Evolutionary conservation across 2,329 filamentous ascomycete genomes (phyloP).

Genomic region (Arthrinium phaeospermum): DNA sequence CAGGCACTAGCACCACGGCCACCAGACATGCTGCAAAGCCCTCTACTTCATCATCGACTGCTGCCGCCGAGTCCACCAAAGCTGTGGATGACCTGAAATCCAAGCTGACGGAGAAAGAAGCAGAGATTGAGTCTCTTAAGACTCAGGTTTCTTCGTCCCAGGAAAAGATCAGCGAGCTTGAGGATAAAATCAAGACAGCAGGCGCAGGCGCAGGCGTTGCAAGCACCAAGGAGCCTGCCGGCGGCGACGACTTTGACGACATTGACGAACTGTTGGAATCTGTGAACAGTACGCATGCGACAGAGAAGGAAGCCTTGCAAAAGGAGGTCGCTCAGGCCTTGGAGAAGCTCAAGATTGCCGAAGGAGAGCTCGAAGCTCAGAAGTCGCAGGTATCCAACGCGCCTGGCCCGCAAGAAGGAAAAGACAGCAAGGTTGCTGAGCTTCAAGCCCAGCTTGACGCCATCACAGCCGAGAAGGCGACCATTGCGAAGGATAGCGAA

Average conservation of each 20-base stretch:
- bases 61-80: conserved; percentile 53
- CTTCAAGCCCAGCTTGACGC: conserved; percentile 58
- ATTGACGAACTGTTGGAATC: conserved; percentile 31
- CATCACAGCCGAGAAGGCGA: conserved; percentile 48
- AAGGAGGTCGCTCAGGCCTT: conserved; percentile 53
- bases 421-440: conserved; percentile 52
- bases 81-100: conserved; percentile 65
- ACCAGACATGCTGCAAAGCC: conserved; percentile 50
- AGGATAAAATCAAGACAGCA: conserved; percentile 54
- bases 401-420: conserved; percentile 54
- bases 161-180: conserved; percentile 60
- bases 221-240: conserved; percentile 47
- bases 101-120: conserved; percentile 63
- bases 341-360: conserved; percentile 56
- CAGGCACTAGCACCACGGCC: conserved; percentile 45
- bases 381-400: conserved; percentile 55
- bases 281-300: not conserved
- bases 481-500: conserved; percentile 45
- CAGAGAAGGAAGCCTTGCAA: conserved; percentile 51
- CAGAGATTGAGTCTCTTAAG: conserved; percentile 62
- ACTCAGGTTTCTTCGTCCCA: conserved; percentile 61
- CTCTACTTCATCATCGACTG: conserved; percentile 45
- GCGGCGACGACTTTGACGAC: conserved; percentile 48
- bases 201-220: conserved; percentile 42
- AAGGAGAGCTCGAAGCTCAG: conserved; percentile 56